A percentile compares a stretch with the other conserved stretches of the same genome.
phyloP scores from a whole-genome alignment of 805 yeast genomes.

The Wickerhamomyces alni region DNA sequence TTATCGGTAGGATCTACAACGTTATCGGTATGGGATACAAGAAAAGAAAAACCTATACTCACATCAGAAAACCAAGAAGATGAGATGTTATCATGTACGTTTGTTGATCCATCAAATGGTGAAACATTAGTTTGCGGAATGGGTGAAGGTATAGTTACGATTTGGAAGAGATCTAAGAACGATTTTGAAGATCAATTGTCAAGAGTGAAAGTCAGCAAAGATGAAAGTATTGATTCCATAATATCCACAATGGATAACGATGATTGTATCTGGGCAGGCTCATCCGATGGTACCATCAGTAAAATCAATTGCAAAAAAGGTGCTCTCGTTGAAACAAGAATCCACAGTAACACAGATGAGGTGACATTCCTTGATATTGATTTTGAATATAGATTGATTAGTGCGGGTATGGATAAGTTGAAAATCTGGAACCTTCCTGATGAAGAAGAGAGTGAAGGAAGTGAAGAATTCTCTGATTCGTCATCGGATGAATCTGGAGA shows the following conservation, averaged over 20 bases:
- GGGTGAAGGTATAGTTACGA: slow-evolving; percentile 84
- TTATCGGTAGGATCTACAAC: slow-evolving; percentile 81
- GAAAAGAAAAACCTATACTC: slow-evolving; percentile 44
- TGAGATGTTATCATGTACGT: slow-evolving; percentile 73
- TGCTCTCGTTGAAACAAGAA: slow-evolving; percentile 55
- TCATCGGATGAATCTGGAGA: slow-evolving; percentile 6
- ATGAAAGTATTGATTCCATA: slow-evolving; percentile 69
- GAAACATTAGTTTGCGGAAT: slow-evolving; percentile 73
- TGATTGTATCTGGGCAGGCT: slow-evolving; percentile 68
- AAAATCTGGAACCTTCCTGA: slow-evolving; percentile 61
- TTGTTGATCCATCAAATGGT: slow-evolving; percentile 57
- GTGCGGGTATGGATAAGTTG: slow-evolving; percentile 78
- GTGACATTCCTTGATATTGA: slow-evolving; percentile 76
- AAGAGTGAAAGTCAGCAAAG: slow-evolving; percentile 62
- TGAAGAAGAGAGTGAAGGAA: slow-evolving; percentile 27
- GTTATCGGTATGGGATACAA: slow-evolving; percentile 67
- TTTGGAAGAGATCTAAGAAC: slow-evolving; percentile 75
- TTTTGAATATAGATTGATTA: slow-evolving; percentile 67
- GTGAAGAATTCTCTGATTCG: slow-evolving; percentile 2
- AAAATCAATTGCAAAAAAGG: slow-evolving; percentile 63
- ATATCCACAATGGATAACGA: slow-evolving; percentile 35
- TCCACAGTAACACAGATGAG: slow-evolving; percentile 68
- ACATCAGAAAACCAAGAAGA: slow-evolving; percentile 90
- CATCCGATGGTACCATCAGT: slow-evolving; percentile 67
- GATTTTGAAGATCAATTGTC: slow-evolving; percentile 71